Percentiles rank a stretch among this genome's conserved stretches.
Evolutionary conservation across 2,329 filamentous ascomycete species (phyloP).

Genomic region (Aspergillus quadrilineatus): DNA sequence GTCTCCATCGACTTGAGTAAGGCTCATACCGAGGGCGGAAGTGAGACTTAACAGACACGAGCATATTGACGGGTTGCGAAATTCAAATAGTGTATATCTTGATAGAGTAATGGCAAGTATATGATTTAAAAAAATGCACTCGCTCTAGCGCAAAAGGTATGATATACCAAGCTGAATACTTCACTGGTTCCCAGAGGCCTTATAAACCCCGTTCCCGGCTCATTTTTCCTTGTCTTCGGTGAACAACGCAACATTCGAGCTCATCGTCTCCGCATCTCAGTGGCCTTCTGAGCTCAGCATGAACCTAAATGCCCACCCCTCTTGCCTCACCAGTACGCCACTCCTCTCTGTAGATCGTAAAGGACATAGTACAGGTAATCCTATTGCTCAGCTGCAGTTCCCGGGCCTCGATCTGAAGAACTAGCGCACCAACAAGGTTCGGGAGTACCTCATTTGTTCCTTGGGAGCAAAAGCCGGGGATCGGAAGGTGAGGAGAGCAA

Average conservation of each 20-base stretch:
- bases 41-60: neutral
- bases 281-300: neutral
- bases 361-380: neutral
- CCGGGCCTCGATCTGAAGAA: neutral
- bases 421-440: neutral
- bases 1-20: constrained; percentile 3
- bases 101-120: neutral
- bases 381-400: neutral
- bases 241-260: neutral
- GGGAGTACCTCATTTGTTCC: neutral
- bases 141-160: neutral
- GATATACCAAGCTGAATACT: neutral
- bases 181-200: neutral
- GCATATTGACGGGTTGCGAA: neutral
- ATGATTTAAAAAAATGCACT: neutral
- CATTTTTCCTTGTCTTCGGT: neutral
- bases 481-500: neutral
- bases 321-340: neutral
- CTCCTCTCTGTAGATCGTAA: neutral
- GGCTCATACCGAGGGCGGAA: neutral
- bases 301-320: neutral
- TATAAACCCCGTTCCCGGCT: neutral
- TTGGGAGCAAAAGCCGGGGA: neutral
- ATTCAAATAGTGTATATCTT: neutral
- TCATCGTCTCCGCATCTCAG: neutral